Evolutionary conservation across 2,329 filamentous ascomycete species (phyloP), one percentile per base, ranked within the genome.

Genomic region (Pyrenophora graminea): DNA sequence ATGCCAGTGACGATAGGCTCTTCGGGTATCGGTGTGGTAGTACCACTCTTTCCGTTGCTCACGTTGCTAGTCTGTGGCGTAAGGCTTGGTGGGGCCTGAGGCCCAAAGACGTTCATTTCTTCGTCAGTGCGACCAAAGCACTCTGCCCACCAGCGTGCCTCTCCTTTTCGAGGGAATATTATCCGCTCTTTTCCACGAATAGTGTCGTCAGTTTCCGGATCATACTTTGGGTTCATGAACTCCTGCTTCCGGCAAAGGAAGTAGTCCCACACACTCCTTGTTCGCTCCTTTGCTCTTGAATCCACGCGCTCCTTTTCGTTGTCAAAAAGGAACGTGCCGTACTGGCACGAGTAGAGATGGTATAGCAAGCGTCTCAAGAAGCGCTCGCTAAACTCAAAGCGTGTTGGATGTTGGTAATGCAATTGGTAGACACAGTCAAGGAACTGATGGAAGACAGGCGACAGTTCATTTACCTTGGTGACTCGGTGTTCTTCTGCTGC

Each of bases 381-480:
- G 4, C 93, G 86, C 71, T 97, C 94, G 62, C 96, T 97, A 75
- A 91, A 99, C 71, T 99, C 93, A 68, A 99, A 99, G 0, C 92
- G 87, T 6, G 85, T 89, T 0, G 91, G 91, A 64, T 93, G 80
- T 70, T 97, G 94, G 54, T 89, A 82, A 19, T 96, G 77, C 23
- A 99, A 80, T 71, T 99, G 94, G 69, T 94, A 97, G 1, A 90
- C 91, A 32, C 91, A 91, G 68, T 97, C 94, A 8, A 99, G 82
- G 74, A 97, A 99, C 69, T 99, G 94, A 66, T 99, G 94, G 74
- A 99, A 99, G 19, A 99, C 90, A 0, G 94, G 94, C 53, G 91
- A 95, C 30, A 95, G 89, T 77, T 97, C 94, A 61, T 90, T 94
- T n/a, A 87, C 85, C 52, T 86, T 85, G 0, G 91, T 97, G 8